Evolutionary conservation across 1,139 yeast genomes (phyloP).

Genomic region (Taphrina wiesneri): DNA sequence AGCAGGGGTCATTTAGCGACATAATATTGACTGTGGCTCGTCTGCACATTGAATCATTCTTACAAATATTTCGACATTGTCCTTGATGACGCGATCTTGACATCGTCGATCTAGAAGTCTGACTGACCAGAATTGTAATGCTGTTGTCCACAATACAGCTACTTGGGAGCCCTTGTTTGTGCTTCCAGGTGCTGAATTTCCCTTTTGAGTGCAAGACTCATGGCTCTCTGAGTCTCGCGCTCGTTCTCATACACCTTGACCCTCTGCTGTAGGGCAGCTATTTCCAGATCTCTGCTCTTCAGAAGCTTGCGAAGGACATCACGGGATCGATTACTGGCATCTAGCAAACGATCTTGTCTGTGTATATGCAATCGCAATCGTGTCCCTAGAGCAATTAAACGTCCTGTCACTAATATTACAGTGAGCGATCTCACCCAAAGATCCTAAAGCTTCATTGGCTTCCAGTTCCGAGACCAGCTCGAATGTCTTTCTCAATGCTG

Average conservation of each 20-base stretch:
- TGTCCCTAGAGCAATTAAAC: background rate
- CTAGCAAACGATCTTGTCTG: constrained; percentile 1
- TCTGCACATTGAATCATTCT: too few relatives aligned
- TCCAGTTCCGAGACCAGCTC: constrained; percentile 7
- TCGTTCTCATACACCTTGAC: background rate
- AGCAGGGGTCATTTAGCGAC: background rate
- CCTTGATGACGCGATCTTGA: too few relatives aligned
- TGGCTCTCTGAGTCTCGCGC: constrained; percentile 1
- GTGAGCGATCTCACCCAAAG: background rate
- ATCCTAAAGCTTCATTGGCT: background rate
- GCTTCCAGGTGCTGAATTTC: constrained; percentile 3
- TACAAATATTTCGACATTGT: too few relatives aligned
- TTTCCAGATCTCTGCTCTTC: background rate
- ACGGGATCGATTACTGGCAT: constrained; percentile 1
- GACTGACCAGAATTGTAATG: too few relatives aligned
- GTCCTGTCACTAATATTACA: background rate
- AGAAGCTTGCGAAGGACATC: background rate
- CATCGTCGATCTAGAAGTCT: too few relatives aligned
- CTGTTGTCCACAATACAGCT: background rate
- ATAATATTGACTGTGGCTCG: background rate
- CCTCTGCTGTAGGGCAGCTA: background rate
- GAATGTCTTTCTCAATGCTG: background rate
- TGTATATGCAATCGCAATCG: background rate
- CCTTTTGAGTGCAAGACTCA: background rate
- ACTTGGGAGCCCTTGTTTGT: background rate